Evolutionary conservation across 257 asterid species (phyloP), one percentile per base, ranked within the genome.

Genomic region (Avicennia marina): DNA sequence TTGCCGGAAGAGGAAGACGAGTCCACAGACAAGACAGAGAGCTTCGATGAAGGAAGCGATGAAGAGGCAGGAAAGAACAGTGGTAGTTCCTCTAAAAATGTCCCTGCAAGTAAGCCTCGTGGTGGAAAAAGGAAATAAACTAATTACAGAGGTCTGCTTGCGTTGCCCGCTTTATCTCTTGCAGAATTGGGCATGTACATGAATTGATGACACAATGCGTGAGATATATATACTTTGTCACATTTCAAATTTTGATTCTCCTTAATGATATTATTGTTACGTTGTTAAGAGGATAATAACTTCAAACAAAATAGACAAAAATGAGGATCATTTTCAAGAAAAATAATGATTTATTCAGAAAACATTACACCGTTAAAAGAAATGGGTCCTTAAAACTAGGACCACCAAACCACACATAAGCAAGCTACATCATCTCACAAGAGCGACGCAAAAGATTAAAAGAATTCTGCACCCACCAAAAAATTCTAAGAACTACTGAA

Each of bases 21-120:
- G 33, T 80, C 96, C 22, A 75, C 87, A 1, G 98, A 89, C 52
- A 79, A 53, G 72, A 87, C 94, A 2, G 82, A 80, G 71, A 84
- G 75, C 70, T 86, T 73, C 25, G 90, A 79, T 34, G 87, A 78
- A 71, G 85, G 17, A 63, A 79, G 80, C 25, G 89, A 65, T 39
- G 85, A 73, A 56, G 91, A 73, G 15, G 54, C 50, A n/a, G 61
- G 31, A 27, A 71, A 38, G 58, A 62, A 53, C 34, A 57, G 21
- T 16, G 45, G 24, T 0, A 60, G 71, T 49, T 65, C 86, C 43
- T 78, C 85, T n/a, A 79, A 81, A 66, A 63, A 48, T 58, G 77
- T 67, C 58, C 58, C 70, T 0, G 15, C 74, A 13, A 70, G 76
- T 63, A 77, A 75, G 47, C 67, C 79, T n/a, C 85, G 83, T 6